Evolutionary conservation across 2,329 filamentous ascomycete species (phyloP).

Genomic region (Dothidotthia symphoricarpi): DNA sequence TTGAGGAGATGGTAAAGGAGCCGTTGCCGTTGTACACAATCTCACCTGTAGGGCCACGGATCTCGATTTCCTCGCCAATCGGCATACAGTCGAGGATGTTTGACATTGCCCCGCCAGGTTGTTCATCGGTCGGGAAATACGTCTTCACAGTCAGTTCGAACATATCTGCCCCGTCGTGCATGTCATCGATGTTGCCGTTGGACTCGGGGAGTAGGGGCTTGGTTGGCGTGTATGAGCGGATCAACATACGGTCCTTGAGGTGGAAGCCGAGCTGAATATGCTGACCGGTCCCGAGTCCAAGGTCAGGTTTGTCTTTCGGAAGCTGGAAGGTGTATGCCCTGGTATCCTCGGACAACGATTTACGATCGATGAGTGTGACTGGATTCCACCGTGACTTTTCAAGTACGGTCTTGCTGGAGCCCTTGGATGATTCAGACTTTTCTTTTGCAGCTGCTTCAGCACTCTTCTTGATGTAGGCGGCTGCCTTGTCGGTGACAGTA

Average conservation of each 20-base stretch:
- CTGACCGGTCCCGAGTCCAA: conserved; percentile 53
- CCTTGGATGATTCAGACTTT: conserved; percentile 27
- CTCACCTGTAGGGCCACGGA: conserved; percentile 53
- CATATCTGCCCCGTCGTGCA: conserved; percentile 16
- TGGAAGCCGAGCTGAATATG: conserved; percentile 57
- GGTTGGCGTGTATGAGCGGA: conserved; percentile 54
- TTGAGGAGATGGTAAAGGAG: conserved; percentile 47
- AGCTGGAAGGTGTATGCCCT: conserved; percentile 50
- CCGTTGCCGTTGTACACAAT: conserved; percentile 52
- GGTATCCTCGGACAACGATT: conserved; percentile 47
- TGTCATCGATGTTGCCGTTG: background rate
- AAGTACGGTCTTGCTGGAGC: conserved; percentile 36
- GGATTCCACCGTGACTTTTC: conserved; percentile 51
- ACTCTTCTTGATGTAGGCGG: conserved; percentile 48
- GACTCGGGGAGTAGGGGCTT: conserved; percentile 35
- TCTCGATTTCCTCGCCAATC: conserved; percentile 51
- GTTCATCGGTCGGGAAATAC: conserved; percentile 49
- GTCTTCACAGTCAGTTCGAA: conserved; percentile 46
- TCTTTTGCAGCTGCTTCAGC: conserved; percentile 45
- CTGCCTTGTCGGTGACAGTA: conserved; percentile 51
- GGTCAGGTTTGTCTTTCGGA: conserved; percentile 40
- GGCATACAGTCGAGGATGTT: conserved; percentile 55
- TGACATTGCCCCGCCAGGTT: conserved; percentile 55
- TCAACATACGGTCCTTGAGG: conserved; percentile 51
- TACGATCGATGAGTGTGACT: conserved; percentile 43